Evolutionary conservation across 192 early-diverging fungal species (phyloP), one percentile per base, ranked within the genome.

Genomic region (Phycomyces blakesleeanus): DNA sequence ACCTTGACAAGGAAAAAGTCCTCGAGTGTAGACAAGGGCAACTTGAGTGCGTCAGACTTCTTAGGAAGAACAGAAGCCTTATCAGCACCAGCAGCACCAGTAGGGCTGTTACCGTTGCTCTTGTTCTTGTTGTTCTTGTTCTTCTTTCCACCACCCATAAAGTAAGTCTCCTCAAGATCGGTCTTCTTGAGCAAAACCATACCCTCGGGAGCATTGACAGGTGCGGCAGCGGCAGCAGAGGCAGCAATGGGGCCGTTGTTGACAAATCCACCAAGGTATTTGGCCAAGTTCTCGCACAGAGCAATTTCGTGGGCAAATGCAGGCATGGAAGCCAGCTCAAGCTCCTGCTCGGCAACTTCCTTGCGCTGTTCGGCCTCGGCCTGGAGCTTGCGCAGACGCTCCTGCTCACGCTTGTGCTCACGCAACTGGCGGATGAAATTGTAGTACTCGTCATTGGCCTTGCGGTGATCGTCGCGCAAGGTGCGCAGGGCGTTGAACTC

Each of bases 271-370:
- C 83, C 64, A 66, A 97, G 82, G 68, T 90, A 90, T 27, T 79
- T 76, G 64, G 94, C 86, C 53, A 98, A 77, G 55, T 83, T 85
- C 59, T 88, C 87, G 82, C 93, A 95, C 52, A 79, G 82, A 72
- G 78, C 68, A 67, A 98, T 95, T 73, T 98, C 95, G 68, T 81
- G 80, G 53, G 85, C 77, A 78, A 85, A 98, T 6, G 95, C 94
- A 29, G 93, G 92, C 26, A 91, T 76, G 58, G 93, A 87, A 40
- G 95, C 95, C 51, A 87, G 77, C 66, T 96, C 95, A 50, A 85
- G 86, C 72, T 93, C 90, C 61, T 85, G 75, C 69, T 89, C 80
- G 12, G 89, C 90, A 50, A 83, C 69, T 41, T 77, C 84, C 58
- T 84, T 64, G n/a, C 88, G 83, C 69, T 86, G 83, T 58, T 86